Base-by-base conservation (phyloP, 176 grass and related monocot genomes). In the Eragrostis nindensis region DNA sequence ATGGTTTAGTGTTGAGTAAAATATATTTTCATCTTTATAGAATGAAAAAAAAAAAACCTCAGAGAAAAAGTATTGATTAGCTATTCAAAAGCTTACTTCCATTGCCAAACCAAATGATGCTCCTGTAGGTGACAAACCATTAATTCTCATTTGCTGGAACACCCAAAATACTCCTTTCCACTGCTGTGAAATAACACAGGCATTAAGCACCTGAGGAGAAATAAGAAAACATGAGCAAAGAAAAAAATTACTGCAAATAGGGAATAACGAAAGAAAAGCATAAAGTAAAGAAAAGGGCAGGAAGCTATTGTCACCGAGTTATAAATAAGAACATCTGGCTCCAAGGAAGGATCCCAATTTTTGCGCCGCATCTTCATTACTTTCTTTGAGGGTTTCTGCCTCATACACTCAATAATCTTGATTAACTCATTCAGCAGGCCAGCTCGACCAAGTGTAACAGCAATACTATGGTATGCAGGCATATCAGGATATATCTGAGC, bases 91-190 rank as follows among this genome's bases (percentile, higher is more conserved):
- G 52, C 82, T 87, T 94, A 98, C 95, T 90, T 92, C 95, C 92
- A 98, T 98, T 21, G 95, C 90, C 74, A 98, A 89, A 24, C 95
- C 92, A 91, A 87, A 94, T 50, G 91, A 90, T 75, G 95, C 92
- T 71, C 85, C 89, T 63, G 66, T 92, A 81, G 95, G 95, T 70
- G 85, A 90, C 66, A 98, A 68, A 73, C 83, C 50, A 76, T 52
- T 69, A 77, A 80, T 77, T 82, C 92, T 94, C 92, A 98, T 94
- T 86, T 90, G 87, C 68, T 92, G 80, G 61, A 94, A 89, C 66
- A 97, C 91, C 94, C 94, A 97, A 86, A 92, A 97, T 68, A 97
- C 91, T 39, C 94, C 91, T 88, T 94, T 97, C 91, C 94, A 97
- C 27, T 94, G 94, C 68, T 83, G 80, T 64, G 91, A 94, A 75